Evolutionary conservation across 2,329 filamentous ascomycete genomes (phyloP).

Genomic region (Aspergillus pseudoglaucus): DNA sequence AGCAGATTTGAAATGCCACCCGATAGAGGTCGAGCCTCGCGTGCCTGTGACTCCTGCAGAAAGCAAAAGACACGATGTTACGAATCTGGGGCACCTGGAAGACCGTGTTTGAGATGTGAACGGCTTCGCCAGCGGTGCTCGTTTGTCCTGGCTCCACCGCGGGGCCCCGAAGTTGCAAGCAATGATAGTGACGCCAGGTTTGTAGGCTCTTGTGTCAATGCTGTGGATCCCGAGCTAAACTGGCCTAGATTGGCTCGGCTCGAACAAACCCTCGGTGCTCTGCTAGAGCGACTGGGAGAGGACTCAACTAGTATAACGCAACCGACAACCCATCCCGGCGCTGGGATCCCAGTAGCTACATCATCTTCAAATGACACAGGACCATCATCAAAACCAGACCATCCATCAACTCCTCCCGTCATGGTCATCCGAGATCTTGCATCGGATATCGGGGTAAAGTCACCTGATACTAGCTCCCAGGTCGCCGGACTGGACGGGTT

Average conservation of each 20-base stretch:
- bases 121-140: slow-evolving; percentile 32
- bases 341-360: not conserved
- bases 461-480: slow-evolving; percentile 5
- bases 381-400: not conserved
- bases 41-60: slow-evolving; percentile 33
- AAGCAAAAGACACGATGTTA: slow-evolving; percentile 41
- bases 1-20: slow-evolving; percentile 3
- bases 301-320: not conserved
- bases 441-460: slow-evolving; percentile 3
- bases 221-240: not conserved
- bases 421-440: slow-evolving; percentile 6
- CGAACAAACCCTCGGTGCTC: not conserved
- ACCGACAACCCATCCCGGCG: not conserved
- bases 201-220: not conserved
- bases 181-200: not conserved
- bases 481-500: slow-evolving; percentile 12
- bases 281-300: not conserved
- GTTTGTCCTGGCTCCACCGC: slow-evolving; percentile 7
- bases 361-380: not conserved
- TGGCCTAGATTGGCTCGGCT: not conserved
- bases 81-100: slow-evolving; percentile 21
- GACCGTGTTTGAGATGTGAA: slow-evolving; percentile 33
- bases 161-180: not conserved
- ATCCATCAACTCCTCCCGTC: not conserved
- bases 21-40: slow-evolving; percentile 17